These are phyloP conservation scores for Penicillium lividum DNA, from an alignment of 495 filamentous ascomycete species.

Conservation along the genomic window DNA sequence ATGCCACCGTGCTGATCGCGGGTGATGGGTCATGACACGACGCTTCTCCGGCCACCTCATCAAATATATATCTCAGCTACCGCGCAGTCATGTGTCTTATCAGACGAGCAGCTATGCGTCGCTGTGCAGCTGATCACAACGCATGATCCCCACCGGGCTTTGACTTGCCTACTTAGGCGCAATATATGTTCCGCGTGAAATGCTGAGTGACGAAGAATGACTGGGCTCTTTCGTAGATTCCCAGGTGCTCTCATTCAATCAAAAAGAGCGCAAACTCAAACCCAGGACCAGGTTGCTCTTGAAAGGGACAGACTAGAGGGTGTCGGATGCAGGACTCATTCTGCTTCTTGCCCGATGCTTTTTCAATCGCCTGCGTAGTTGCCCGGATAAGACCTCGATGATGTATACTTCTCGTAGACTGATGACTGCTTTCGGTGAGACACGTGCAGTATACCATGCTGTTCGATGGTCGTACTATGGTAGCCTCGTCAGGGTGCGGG, in stretches of 20 bases:
- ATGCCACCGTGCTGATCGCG: conserved; percentile 2
- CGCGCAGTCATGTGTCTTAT: neutral
- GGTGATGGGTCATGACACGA: conserved; percentile 6
- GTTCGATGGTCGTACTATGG: conserved; percentile 3
- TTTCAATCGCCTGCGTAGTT: neutral
- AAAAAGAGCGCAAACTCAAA: neutral
- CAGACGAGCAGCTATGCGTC: neutral
- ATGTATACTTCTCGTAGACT: neutral
- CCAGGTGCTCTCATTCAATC: neutral
- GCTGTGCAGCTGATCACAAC: conserved; percentile 1
- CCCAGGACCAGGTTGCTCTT: neutral
- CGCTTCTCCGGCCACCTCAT: conserved; percentile 3
- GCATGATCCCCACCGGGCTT: neutral
- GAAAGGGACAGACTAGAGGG: no score
- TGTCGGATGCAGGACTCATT: neutral
- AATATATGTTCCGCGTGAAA: neutral
- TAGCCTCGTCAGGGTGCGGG: neutral
- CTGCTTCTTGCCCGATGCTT: neutral
- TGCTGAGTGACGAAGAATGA: conserved; percentile 2
- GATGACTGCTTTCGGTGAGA: neutral
- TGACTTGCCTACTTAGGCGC: conserved; percentile 1
- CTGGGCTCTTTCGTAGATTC: conserved; percentile 3
- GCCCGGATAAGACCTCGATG: neutral
- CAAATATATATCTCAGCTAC: neutral
- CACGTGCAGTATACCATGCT: conserved; percentile 1